Percentiles rank a stretch among this genome's conserved stretches.
Evolutionary conservation across 352 stramenopile species (phyloP).

Genomic region (Phytophthora niederhauseri): DNA sequence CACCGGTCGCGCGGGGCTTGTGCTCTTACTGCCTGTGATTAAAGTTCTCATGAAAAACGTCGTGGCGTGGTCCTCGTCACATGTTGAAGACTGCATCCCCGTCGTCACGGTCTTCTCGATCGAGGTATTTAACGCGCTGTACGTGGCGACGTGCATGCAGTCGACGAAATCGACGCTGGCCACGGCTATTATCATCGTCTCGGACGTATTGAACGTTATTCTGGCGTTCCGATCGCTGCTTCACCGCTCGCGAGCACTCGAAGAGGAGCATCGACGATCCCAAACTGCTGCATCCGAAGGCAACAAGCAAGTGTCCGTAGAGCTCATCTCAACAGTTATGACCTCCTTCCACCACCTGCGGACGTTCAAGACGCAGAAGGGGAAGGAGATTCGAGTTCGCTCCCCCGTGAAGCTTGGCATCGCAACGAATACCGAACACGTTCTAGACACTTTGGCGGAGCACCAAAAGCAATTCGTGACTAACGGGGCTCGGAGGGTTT

Average conservation of each 20-base stretch:
- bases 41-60: conserved; percentile 38
- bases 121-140: conserved; percentile 45
- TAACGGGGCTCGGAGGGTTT: not conserved
- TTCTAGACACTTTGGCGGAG: conserved; percentile 17
- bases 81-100: conserved; percentile 36
- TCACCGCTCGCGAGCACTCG: conserved; percentile 2
- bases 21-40: conserved; percentile 23
- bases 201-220: conserved; percentile 24
- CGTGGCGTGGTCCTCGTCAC: conserved; percentile 18
- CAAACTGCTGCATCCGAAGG: not conserved
- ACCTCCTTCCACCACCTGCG: conserved; percentile 8
- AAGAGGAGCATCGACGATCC: not conserved
- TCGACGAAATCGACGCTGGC: conserved; percentile 26
- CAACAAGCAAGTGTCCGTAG: not conserved
- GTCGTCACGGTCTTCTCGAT: conserved; percentile 39
- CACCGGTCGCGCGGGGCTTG: conserved; percentile 12
- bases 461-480: conserved; percentile 2
- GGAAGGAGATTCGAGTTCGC: conserved; percentile 16
- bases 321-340: conserved; percentile 6
- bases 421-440: conserved; percentile 4
- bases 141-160: conserved; percentile 39
- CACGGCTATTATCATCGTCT: conserved; percentile 23
- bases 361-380: conserved; percentile 14
- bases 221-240: conserved; percentile 16
- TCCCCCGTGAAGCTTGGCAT: conserved; percentile 8